Conservation (phyloP, 768 basidiomycete genomes). For the Boletus vinaceobasis region DNA sequence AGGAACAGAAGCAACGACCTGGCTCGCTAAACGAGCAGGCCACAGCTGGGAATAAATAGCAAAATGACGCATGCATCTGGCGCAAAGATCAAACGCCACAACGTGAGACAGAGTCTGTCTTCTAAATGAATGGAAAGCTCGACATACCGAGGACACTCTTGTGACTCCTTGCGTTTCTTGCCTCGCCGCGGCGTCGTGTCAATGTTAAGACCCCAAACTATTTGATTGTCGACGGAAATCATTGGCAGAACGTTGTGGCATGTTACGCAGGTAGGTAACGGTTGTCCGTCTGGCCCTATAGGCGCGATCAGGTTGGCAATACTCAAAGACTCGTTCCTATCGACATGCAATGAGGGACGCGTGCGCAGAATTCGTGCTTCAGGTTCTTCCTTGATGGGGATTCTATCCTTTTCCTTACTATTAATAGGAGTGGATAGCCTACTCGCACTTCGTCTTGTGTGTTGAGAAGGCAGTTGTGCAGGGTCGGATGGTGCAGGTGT, state of each 20-base stretch:
- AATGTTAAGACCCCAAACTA: conserved; percentile 67
- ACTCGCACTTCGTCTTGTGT: conserved; percentile 29
- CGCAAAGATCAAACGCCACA: conserved; percentile 12
- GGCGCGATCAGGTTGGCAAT: conserved; percentile 44
- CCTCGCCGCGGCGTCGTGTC: conserved; percentile 44
- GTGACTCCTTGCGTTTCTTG: conserved; percentile 58
- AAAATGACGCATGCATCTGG: conserved; percentile 74
- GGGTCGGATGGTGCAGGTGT: conserved; percentile 30
- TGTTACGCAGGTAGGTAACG: conserved; percentile 66
- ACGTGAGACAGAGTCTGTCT: conserved; percentile 10
- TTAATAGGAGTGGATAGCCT: conserved; percentile 30
- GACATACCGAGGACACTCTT: conserved; percentile 71
- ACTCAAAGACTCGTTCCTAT: conserved; percentile 36
- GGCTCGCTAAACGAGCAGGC: conserved; percentile 57
- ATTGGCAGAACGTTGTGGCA: conserved; percentile 71
- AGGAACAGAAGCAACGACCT: conserved; percentile 44
- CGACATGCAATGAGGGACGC: conserved; percentile 39
- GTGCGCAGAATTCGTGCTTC: conserved; percentile 51
- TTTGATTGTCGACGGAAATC: conserved; percentile 69
- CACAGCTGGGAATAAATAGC: conserved; percentile 72
- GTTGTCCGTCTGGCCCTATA: conserved; percentile 61
- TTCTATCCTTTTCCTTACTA: conserved; percentile 39
- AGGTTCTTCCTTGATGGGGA: conserved; percentile 44
- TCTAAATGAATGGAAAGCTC: conserved; percentile 23
- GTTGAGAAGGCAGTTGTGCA: conserved; percentile 27